Evolutionary conservation across 495 filamentous ascomycete species (phyloP), one percentile per base, ranked within the genome.

Genomic region (Pyronema omphalodes): DNA sequence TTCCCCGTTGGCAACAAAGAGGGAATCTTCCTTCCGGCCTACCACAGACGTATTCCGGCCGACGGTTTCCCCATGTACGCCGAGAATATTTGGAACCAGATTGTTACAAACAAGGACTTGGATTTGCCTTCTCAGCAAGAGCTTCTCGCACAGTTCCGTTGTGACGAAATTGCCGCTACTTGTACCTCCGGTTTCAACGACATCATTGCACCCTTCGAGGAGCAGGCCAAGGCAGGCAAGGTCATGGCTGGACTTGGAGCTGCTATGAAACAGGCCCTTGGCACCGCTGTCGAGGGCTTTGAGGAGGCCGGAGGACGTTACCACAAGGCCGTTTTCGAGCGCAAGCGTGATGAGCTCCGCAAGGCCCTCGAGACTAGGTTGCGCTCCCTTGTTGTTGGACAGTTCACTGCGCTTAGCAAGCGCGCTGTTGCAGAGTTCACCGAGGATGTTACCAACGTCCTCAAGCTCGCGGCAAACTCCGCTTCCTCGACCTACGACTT

Each of bases 61-160:
- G 91, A 98, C 66, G 91, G 91, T 5, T 89, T 95, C 66, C 80
- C 89, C 3, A 74, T 84, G 51, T 98, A 96, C 64, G 88, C 91
- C 7, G 80, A 87, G 61, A 84, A 88, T 37, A 79, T 98, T 12
- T 98, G 91, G 91, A 86, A 94, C 65, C 91, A 95, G 68, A 98
- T 98, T 60, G 86, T 93, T 60, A 84, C 87, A 69, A 98, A 98
- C 70, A 98, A 98, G 69, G 91, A 98, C 61, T 72, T 98, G 56
- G 91, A 98, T 71, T 69, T 98, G 35, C 91, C 91, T 12, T 95
- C 91, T 0, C 91, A 98, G 68, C 91, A 98, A 66, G 91, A 98
- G 63, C 71, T 98, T 44, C 78, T 98, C 48, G 91, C 91, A 3
- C 91, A 98, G 67, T 98, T 95, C 73, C 78, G 91, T 46, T 98